phyloP scores from a whole-genome alignment of 306 rosid species.

The Prunus kanzakura region DNA sequence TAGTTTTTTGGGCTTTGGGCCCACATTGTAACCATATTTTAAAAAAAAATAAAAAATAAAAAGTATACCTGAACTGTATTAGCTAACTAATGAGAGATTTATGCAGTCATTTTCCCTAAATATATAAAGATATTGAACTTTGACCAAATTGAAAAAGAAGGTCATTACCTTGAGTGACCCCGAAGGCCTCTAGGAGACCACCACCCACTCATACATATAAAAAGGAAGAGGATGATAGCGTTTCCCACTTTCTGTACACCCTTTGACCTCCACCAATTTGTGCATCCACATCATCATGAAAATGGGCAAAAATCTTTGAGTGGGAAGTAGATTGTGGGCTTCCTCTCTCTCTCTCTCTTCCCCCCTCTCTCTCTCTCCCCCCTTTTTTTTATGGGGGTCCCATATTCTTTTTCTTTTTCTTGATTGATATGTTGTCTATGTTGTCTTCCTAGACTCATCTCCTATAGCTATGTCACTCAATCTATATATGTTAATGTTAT shows the following conservation, averaged over 20 bases:
- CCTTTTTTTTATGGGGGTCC: no score
- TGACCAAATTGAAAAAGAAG: neutral
- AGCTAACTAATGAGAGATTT: neutral
- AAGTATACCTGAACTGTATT: no score
- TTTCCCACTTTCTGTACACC: constrained; percentile 35
- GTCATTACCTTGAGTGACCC: constrained; percentile 18
- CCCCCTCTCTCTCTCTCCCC: neutral
- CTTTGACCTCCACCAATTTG: constrained; percentile 50
- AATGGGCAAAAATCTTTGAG: constrained; percentile 30
- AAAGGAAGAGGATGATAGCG: constrained; percentile 24
- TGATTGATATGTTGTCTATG: neutral
- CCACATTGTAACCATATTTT: neutral
- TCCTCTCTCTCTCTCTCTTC: constrained; percentile 3
- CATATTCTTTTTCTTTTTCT: no score
- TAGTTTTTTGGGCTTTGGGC: neutral
- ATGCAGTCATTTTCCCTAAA: neutral
- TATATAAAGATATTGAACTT: neutral
- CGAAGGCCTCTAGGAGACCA: constrained; percentile 38
- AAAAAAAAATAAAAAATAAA: no score
- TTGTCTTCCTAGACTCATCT: neutral
- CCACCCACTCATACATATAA: constrained; percentile 17
- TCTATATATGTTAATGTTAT: neutral
- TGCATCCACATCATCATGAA: constrained; percentile 42
- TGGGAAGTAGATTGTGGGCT: constrained; percentile 31
- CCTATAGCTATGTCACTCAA: neutral